phyloP scores from a whole-genome alignment of 192 early-diverging fungal genomes.

The Rhizoclosmatium sp. region DNA sequence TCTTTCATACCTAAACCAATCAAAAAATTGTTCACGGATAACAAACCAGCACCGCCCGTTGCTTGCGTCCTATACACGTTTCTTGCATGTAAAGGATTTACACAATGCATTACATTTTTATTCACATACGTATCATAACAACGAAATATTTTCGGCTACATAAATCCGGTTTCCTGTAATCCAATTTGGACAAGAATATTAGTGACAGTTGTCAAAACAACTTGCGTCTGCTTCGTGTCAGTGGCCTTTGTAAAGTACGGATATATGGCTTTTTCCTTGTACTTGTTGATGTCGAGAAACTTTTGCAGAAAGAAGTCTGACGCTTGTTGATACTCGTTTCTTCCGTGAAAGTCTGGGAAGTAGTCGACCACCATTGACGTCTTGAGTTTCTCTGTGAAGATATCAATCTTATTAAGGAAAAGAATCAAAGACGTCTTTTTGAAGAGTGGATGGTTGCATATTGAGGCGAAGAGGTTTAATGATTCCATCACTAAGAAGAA shows the following conservation, averaged over 20 bases:
- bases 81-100: no score
- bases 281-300: conserved; percentile 50
- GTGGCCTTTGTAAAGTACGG: conserved; percentile 66
- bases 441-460: conserved; percentile 49
- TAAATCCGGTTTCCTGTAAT: no score
- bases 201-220: conserved; percentile 44
- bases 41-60: no score
- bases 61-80: no score
- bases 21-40: no score
- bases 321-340: conserved; percentile 50
- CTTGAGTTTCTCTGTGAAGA: conserved; percentile 61
- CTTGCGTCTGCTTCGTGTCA: conserved; percentile 62
- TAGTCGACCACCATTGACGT: conserved; percentile 37
- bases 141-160: no score
- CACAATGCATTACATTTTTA: no score
- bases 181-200: background rate
- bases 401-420: conserved; percentile 71
- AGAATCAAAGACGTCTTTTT: conserved; percentile 59
- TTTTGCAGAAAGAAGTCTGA: conserved; percentile 48
- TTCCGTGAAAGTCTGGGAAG: background rate
- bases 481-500: conserved; percentile 40
- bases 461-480: conserved; percentile 43
- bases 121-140: no score
- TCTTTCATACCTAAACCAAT: no score
- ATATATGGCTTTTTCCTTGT: conserved; percentile 47